Evolutionary conservation across 768 basidiomycete genomes (phyloP).

Genomic region (Lanmaoa pseudosensibilis): DNA sequence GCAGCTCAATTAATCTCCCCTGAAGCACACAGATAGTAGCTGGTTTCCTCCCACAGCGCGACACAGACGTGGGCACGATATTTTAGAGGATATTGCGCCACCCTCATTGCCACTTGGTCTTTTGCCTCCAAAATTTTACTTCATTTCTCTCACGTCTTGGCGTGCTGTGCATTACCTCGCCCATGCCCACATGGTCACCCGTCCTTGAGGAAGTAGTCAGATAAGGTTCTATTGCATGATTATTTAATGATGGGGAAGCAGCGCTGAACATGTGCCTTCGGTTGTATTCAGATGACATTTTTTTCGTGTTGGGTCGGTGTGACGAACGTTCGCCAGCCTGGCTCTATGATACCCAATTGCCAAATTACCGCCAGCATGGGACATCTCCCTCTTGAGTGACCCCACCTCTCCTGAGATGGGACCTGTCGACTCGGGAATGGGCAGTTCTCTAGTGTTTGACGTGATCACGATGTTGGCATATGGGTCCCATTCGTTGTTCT

Average conservation of each 20-base stretch:
- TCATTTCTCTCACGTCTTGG: conserved; percentile 23
- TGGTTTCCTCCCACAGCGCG: conserved; percentile 13
- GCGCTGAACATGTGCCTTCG: conserved; percentile 18
- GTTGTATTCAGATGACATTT: conserved; percentile 8
- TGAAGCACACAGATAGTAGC: background rate
- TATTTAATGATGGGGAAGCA: conserved; percentile 17
- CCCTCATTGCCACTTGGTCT: background rate
- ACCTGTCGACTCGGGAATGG: background rate
- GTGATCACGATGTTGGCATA: conserved; percentile 1
- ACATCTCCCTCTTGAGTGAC: background rate
- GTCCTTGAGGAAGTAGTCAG: conserved; percentile 10
- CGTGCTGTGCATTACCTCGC: conserved; percentile 13
- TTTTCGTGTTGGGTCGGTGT: conserved; percentile 10
- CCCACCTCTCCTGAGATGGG: conserved; percentile 5
- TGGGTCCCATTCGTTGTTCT: background rate
- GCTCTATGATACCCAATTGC: conserved; percentile 3
- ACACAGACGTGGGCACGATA: conserved; percentile 5
- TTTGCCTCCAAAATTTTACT: conserved; percentile 1
- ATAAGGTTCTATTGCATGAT: conserved; percentile 23
- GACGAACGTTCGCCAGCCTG: conserved; percentile 4
- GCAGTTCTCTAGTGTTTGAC: background rate
- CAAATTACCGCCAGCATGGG: conserved; percentile 8
- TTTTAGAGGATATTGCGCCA: conserved; percentile 3
- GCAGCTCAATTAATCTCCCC: background rate
- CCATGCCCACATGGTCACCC: conserved; percentile 16